phyloP scores from a whole-genome alignment of 148 eudicot species.

The Fagopyrum tataricum region DNA sequence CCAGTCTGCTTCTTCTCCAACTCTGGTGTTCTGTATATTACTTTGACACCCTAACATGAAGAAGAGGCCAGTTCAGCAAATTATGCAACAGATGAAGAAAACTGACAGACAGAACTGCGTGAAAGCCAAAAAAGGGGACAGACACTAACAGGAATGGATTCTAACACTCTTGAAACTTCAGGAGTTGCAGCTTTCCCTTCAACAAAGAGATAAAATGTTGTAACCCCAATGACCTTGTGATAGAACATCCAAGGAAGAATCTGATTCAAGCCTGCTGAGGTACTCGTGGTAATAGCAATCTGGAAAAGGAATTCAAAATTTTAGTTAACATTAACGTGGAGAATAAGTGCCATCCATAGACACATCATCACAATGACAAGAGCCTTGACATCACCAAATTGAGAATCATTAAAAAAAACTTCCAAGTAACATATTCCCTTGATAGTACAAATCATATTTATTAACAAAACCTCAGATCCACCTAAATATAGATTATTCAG shows the following conservation, averaged over 20 bases:
- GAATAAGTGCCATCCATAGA: background rate
- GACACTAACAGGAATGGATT: conserved; percentile 78
- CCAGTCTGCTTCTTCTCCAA: conserved; percentile 83
- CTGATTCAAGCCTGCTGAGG: conserved; percentile 74
- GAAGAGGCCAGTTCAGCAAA: conserved; percentile 1
- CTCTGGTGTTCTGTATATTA: conserved; percentile 75
- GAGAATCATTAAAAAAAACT: background rate
- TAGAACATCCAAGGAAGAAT: conserved; percentile 86
- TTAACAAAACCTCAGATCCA: background rate
- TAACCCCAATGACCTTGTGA: conserved; percentile 84
- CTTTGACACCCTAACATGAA: conserved; percentile 65
- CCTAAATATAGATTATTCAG: background rate
- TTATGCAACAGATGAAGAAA: background rate
- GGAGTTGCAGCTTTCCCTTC: conserved; percentile 94
- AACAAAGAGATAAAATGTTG: conserved; percentile 75
- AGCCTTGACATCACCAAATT: background rate
- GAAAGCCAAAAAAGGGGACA: background rate
- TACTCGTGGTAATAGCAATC: conserved; percentile 75
- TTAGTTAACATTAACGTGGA: background rate
- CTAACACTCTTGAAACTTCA: conserved; percentile 67
- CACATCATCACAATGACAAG: background rate
- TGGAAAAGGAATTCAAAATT: conserved; percentile 18
- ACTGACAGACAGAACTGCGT: background rate
- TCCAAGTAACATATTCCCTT: background rate
- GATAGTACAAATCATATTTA: background rate